Conservation (phyloP, 2,329 filamentous ascomycete genomes). For the Botrytis deweyae region DNA sequence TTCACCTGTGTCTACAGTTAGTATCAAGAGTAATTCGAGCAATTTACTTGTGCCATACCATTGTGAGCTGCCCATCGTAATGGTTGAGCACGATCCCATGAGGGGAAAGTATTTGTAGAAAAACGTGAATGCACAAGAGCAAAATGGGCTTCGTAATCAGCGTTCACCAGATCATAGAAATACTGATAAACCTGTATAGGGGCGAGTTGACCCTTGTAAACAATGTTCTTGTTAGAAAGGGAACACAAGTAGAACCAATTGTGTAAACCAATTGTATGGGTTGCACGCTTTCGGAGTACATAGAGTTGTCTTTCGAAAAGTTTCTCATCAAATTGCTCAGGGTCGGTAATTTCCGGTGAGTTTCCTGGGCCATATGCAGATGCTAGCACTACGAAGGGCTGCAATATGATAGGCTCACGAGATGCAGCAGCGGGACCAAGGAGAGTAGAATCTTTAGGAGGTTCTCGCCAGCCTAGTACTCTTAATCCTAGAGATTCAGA, state of each 20-base stretch:
- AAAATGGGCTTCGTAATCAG: constrained; percentile 96
- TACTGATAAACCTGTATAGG: constrained; percentile 97
- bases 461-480: constrained; percentile 93
- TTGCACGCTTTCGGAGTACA: constrained; percentile 89
- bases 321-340: constrained; percentile 77
- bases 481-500: constrained; percentile 83
- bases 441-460: constrained; percentile 88
- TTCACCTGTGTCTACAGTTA: constrained; percentile 55
- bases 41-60: constrained; percentile 51
- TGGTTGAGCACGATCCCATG: constrained; percentile 96
- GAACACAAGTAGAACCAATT: constrained; percentile 99
- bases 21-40: constrained; percentile 31
- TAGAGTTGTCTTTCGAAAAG: constrained; percentile 93
- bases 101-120: constrained; percentile 97
- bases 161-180: constrained; percentile 94
- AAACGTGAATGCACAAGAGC: constrained; percentile 96
- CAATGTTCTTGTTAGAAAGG: constrained; percentile 93
- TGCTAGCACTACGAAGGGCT: constrained; percentile 89
- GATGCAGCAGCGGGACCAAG: constrained; percentile 91
- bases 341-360: constrained; percentile 75
- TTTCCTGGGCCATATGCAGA: constrained; percentile 81
- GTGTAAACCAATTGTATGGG: constrained; percentile 89
- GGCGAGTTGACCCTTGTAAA: constrained; percentile 96
- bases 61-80: constrained; percentile 97
- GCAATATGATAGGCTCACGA: constrained; percentile 90